Conservation (phyloP, 345 rosid species). For the Gossypium ekmanianum region DNA sequence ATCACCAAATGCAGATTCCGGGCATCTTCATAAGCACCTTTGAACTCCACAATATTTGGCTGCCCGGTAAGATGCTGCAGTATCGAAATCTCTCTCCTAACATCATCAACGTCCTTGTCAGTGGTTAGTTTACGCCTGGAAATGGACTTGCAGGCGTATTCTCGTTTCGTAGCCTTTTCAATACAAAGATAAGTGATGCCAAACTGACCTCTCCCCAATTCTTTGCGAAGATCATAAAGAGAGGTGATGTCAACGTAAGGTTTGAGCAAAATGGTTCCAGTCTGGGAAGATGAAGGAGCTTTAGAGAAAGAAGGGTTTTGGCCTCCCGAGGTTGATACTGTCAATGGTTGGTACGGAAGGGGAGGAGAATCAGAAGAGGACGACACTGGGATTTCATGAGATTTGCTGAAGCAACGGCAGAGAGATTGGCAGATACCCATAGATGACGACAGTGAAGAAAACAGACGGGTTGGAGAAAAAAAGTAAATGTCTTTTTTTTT, state of each 20-base stretch:
- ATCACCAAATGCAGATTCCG: slow-evolving; percentile 64
- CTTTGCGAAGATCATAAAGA: slow-evolving; percentile 52
- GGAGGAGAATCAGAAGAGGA: slow-evolving; percentile 47
- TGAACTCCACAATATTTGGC: slow-evolving; percentile 82
- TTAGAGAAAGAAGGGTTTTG: slow-evolving; percentile 17
- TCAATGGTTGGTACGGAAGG: slow-evolving; percentile 23
- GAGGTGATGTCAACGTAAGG: slow-evolving; percentile 56
- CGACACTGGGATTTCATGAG: slow-evolving; percentile 55
- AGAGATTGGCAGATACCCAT: slow-evolving; percentile 22
- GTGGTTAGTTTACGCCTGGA: slow-evolving; percentile 52
- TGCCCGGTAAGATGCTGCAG: slow-evolving; percentile 82
- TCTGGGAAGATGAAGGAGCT: slow-evolving; percentile 34
- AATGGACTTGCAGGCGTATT: slow-evolving; percentile 85
- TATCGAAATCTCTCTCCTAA: slow-evolving; percentile 69
- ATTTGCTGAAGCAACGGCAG: slow-evolving; percentile 49
- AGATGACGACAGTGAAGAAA: slow-evolving; percentile 6
- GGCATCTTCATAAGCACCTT: slow-evolving; percentile 72
- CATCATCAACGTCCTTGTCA: slow-evolving; percentile 53
- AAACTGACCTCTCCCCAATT: slow-evolving; percentile 81
- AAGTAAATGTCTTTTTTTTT: slow-evolving; percentile 6
- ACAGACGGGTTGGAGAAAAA: not conserved
- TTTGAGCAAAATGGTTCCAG: slow-evolving; percentile 47
- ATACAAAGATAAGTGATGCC: slow-evolving; percentile 71
- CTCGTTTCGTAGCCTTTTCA: slow-evolving; percentile 54
- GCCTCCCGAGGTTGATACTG: slow-evolving; percentile 18